These are phyloP conservation scores for Lycium barbarum DNA, from an alignment of 257 asterid genomes.

Conservation along the genomic window DNA sequence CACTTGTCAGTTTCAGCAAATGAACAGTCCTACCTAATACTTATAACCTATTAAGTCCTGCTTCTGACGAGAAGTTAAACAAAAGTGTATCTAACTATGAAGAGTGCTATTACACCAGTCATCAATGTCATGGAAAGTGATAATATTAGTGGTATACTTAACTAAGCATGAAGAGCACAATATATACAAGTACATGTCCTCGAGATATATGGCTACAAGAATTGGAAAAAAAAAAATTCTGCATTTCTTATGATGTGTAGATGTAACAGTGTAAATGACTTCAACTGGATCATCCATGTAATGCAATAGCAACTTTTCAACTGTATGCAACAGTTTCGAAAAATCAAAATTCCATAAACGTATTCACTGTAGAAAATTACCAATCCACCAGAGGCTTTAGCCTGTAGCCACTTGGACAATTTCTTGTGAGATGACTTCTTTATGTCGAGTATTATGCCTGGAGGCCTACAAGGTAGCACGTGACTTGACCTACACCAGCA, in stretches of 20 bases:
- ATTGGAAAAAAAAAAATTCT: not conserved
- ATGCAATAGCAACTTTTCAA: constrained; percentile 12
- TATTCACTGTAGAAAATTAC: constrained; percentile 41
- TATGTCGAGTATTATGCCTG: constrained; percentile 76
- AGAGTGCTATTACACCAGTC: constrained; percentile 22
- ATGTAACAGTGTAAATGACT: not conserved
- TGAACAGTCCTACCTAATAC: not conserved
- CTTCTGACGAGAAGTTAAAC: not conserved
- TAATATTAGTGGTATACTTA: constrained; percentile 1
- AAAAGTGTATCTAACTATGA: not conserved
- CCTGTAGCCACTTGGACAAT: constrained; percentile 94
- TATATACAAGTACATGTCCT: not conserved
- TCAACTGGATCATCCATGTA: constrained; percentile 9
- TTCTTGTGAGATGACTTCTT: constrained; percentile 96
- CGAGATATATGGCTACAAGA: not conserved
- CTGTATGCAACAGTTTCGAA: not conserved
- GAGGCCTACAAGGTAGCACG: constrained; percentile 88
- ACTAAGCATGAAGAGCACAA: not conserved
- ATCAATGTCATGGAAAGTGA: constrained; percentile 8
- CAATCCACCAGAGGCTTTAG: constrained; percentile 73
- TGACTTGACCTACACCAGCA: constrained; percentile 81
- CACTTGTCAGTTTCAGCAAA: constrained; percentile 20
- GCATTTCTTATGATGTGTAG: constrained; percentile 20
- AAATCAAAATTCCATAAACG: not conserved
- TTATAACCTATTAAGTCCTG: not conserved